Base-by-base conservation (phyloP, 164 flowering plant genomes). In the Euptelea pleiosperma region DNA sequence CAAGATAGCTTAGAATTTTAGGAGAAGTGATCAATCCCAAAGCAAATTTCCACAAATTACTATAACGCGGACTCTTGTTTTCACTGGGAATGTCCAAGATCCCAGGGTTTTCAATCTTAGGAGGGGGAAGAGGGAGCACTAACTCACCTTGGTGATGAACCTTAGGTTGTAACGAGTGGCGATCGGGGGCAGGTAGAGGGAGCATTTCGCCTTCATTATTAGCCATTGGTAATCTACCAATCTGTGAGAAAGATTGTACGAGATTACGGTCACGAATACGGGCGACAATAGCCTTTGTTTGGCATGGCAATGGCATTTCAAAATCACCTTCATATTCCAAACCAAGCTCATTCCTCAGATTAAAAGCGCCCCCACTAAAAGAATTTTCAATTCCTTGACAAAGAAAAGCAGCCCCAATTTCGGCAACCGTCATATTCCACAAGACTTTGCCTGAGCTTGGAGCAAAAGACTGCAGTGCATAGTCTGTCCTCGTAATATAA, bases 401-500 rank as follows among this genome's bases (percentile, higher is more conserved):
- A 46, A 66, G 73, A 40, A 67, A 71, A 47, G 62, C 67, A 73
- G 80, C 83, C 54, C 58, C 65, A 62, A 87, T 49, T 33, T 80
- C 79, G 50, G 91, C 77, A 65, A 75, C 54, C 6, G 69, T 66
- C 70, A 80, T 31, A 64, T 66, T 74, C 93, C 89, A 87, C 3
- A 75, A 44, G 40, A 74, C 67, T 26, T 68, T 64, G 8, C 67
- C 71, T 0, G 89, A 72, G 59, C 57, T 65, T n/a, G 65, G 61
- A 43, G 59, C 59, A 47, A 56, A 69, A 24, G 70, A 68, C 47
- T 61, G 61, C 50, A 91, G 22, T 1, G 51, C 29, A 68, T 80
- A 84, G 64, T 83, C 94, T 5, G 71, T 81, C 70, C 94, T 84
- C 4, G 69, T 72, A 37, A 91, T 67, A 52, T 60, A 70, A 36